Evolutionary conservation across 192 early-diverging fungal genomes (phyloP).

Genomic region (Rhizoclosmatium globosum): DNA sequence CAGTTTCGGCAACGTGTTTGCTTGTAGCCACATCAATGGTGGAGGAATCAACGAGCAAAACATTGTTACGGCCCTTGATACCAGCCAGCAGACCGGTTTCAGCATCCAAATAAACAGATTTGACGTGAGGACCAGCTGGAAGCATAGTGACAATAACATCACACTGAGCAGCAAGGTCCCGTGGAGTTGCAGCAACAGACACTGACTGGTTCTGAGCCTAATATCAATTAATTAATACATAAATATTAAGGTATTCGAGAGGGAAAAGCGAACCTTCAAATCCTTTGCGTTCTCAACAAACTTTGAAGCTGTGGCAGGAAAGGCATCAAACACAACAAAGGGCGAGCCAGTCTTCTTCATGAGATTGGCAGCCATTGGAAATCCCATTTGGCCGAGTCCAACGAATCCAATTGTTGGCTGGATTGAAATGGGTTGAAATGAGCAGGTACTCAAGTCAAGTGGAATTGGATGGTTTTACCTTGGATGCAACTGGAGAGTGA

Average conservation of each 20-base stretch:
- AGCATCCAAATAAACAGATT: conserved; percentile 80
- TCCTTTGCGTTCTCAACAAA: conserved; percentile 57
- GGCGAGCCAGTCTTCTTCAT: conserved; percentile 55
- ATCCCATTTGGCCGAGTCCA: conserved; percentile 87
- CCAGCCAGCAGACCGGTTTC: conserved; percentile 50
- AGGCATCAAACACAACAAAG: conserved; percentile 80
- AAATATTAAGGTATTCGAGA: conserved; percentile 24
- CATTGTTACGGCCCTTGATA: conserved; percentile 11
- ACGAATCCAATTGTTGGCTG: conserved; percentile 77
- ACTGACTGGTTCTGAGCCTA: conserved; percentile 46
- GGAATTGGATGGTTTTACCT: too few species aligned
- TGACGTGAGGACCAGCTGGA: conserved; percentile 84
- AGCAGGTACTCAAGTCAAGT: too few species aligned
- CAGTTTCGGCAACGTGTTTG: conserved; percentile 69
- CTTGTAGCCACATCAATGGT: conserved; percentile 90
- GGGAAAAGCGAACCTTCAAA: conserved; percentile 45
- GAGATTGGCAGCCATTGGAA: conserved; percentile 92
- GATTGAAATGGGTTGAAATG: too few species aligned
- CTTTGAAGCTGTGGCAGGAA: conserved; percentile 57
- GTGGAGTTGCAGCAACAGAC: conserved; percentile 65
- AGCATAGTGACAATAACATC: conserved; percentile 91
- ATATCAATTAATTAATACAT: neutral
- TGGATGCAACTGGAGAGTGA: too few species aligned
- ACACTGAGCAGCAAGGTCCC: conserved; percentile 72
- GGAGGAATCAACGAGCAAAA: conserved; percentile 85